A percentile compares a stretch with the other conserved stretches of the same genome.
These are phyloP conservation scores for Pestalotiopsis fici DNA, from an alignment of 2,329 filamentous ascomycete species.

Conservation along the genomic window DNA sequence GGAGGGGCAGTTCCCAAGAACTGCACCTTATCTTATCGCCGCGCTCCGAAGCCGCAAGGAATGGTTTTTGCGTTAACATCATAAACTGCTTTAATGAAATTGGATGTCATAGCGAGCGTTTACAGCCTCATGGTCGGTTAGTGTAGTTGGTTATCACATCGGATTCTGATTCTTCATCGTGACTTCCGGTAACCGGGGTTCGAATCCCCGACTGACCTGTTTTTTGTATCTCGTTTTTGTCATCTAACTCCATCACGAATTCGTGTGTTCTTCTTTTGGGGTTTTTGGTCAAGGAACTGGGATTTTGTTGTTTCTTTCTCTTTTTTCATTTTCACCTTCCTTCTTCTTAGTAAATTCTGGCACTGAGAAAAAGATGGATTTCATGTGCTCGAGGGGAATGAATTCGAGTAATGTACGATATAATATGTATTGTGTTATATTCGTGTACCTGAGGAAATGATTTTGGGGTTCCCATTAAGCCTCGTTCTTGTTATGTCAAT, in stretches of 20 bases:
- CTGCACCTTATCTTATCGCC: slow-evolving; percentile 2
- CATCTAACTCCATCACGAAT: neutral
- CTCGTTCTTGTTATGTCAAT: no score
- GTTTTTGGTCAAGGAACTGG: no score
- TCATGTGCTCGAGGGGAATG: no score
- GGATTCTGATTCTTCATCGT: slow-evolving; percentile 8
- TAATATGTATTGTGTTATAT: no score
- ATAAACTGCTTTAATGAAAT: neutral
- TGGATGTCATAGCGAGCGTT: neutral
- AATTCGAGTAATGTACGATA: no score
- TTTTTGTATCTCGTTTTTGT: neutral
- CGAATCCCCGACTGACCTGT: slow-evolving; percentile 11
- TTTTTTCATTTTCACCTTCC: no score
- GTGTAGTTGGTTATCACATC: slow-evolving; percentile 13
- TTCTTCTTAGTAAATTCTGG: no score
- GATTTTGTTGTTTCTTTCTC: no score
- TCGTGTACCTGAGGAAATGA: no score
- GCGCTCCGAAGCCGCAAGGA: neutral
- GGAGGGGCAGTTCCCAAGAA: neutral
- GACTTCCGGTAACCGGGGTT: slow-evolving; percentile 10
- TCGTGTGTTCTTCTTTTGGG: neutral
- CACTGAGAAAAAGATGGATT: no score
- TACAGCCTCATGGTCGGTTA: neutral
- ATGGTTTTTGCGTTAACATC: neutral
- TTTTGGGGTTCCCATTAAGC: no score